phyloP scores from a whole-genome alignment of 768 basidiomycete species.

The Cyclocybe cylindracea region DNA sequence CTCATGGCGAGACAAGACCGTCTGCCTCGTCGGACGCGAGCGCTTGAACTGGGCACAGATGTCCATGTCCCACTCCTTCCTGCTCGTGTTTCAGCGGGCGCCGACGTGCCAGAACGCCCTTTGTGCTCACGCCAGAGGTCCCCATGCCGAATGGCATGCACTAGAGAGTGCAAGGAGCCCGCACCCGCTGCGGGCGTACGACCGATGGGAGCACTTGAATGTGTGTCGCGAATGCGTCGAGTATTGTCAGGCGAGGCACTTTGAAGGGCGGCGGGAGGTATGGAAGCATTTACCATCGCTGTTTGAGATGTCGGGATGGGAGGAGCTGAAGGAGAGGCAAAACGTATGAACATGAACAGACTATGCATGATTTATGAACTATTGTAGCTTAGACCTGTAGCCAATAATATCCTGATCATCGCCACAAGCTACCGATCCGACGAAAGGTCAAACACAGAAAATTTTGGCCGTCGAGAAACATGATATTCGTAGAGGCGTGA shows the following conservation, averaged over 20 bases:
- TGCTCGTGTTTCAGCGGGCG: slow-evolving; percentile 38
- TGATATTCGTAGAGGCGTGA: too few relatives aligned
- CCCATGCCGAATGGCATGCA: slow-evolving; percentile 46
- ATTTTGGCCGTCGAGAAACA: too few relatives aligned
- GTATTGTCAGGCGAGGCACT: slow-evolving; percentile 30
- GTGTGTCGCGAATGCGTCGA: slow-evolving; percentile 35
- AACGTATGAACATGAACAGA: slow-evolving; percentile 2
- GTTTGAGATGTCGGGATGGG: slow-evolving; percentile 41
- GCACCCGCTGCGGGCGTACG: slow-evolving; percentile 34
- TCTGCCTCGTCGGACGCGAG: slow-evolving; percentile 42
- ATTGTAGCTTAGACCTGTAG: too few relatives aligned
- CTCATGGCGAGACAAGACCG: slow-evolving; percentile 39
- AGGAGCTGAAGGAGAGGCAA: slow-evolving; percentile 29
- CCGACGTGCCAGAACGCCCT: slow-evolving; percentile 28
- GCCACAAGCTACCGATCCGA: too few relatives aligned
- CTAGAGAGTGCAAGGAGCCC: slow-evolving; percentile 35
- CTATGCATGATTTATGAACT: too few relatives aligned
- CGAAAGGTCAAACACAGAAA: too few relatives aligned
- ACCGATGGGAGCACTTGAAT: slow-evolving; percentile 34
- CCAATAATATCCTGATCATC: too few relatives aligned
- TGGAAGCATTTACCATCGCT: slow-evolving; percentile 40
- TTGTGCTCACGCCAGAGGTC: slow-evolving; percentile 36
- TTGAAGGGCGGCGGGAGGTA: slow-evolving; percentile 34
- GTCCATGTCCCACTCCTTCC: slow-evolving; percentile 41
- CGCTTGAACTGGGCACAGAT: slow-evolving; percentile 41